Evolutionary conservation across 2,329 filamentous ascomycete species (phyloP).

Genomic region (Aspergillus costaricaensis): DNA sequence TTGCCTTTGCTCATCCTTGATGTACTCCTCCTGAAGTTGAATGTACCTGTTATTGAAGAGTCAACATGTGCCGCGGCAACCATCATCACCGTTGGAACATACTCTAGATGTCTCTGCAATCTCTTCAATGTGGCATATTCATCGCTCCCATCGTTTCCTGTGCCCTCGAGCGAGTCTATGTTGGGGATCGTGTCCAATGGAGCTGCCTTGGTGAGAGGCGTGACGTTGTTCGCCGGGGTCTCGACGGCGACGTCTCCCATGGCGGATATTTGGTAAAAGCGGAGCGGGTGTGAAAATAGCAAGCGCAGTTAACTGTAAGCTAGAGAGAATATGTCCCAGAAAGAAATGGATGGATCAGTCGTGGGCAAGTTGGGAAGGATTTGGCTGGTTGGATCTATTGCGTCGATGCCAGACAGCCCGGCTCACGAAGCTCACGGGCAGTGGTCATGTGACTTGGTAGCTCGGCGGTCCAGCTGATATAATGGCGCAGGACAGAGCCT

Average conservation of each 20-base stretch:
- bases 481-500: not conserved
- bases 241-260: slow-evolving; percentile 92
- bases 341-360: not conserved
- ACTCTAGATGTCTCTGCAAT: slow-evolving; percentile 94
- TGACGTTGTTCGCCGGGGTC: slow-evolving; percentile 71
- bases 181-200: slow-evolving; percentile 79
- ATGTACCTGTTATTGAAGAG: slow-evolving; percentile 66
- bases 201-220: slow-evolving; percentile 78
- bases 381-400: slow-evolving; percentile 7
- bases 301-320: not conserved
- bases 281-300: not conserved
- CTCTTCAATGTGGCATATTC: slow-evolving; percentile 97
- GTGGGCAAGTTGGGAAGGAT: not conserved
- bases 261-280: slow-evolving; percentile 22
- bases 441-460: slow-evolving; percentile 6
- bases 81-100: slow-evolving; percentile 37
- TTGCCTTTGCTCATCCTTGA: slow-evolving; percentile 98
- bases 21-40: slow-evolving; percentile 98
- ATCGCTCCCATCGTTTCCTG: slow-evolving; percentile 77
- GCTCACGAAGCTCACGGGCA: slow-evolving; percentile 11
- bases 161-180: slow-evolving; percentile 85
- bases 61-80: slow-evolving; percentile 19
- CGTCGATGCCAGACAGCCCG: slow-evolving; percentile 9
- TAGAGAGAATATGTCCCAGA: not conserved
- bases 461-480: not conserved